Base-by-base conservation (phyloP, 225 moss, liverwort and hornwort genomes). In the Physcomitrellopsis africana region DNA sequence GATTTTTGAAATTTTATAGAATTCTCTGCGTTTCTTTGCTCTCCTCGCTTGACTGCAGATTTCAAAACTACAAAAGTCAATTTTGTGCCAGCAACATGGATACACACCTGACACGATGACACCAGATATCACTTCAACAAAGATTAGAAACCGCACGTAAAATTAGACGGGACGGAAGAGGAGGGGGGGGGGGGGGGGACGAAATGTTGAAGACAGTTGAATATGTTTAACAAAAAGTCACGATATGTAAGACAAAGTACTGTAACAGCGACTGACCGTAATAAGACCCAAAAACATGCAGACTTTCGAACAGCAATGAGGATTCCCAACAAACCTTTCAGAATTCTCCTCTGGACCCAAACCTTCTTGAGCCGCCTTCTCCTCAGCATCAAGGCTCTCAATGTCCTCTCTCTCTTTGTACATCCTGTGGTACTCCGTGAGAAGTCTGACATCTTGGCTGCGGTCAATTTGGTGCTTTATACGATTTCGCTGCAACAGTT, bases 1-100 rank as follows among this genome's bases (percentile, higher is more conserved):
- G 56, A 85, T 76, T 3, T 72, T 85, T 72, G 81, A 62, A 63
- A 73, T 71, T 80, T 70, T 76, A 57, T 86, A 88, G 53, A 82
- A 82, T 60, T 63, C 79, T 66, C 78, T 76, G 20, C 75, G 74
- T 68, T 32, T 88, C 44, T 80, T 73, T 69, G 86, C 32, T 86
- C 88, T 86, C 78, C 82, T 74, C 11, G 72, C 79, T 71, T 80
- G 80, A 72, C 88, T 88, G 73, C 66, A 75, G 63, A 69, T 74
- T 65, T 47, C 67, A 68, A 75, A 57, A 24, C 46, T 51, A 81
- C 45, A 81, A 12, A 45, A 45, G 24, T 72, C 67, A 80, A 57
- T 63, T 27, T 62, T 57, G 58, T 62, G 59, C 51, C 51, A 76
- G 11, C 13, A 63, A 51, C 11, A 32, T 23, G 3, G 62, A 8